Conservation (phyloP, 2,329 filamentous ascomycete species). For the Aphanoascus verrucosus region DNA sequence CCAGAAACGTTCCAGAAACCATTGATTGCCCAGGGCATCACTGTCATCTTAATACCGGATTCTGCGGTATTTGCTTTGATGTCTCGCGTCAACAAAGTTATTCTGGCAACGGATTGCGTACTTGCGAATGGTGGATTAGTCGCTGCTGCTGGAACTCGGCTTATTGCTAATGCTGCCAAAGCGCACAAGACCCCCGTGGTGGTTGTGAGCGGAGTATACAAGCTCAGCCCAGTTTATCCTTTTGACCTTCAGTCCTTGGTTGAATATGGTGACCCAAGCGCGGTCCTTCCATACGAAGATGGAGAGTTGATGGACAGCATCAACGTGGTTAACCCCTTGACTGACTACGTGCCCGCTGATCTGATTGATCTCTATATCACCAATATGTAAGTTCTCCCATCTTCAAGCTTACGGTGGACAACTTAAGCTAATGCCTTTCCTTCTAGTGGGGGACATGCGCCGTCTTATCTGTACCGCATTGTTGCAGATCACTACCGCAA, state of each 20-base stretch:
- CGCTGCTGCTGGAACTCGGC: slow-evolving; percentile 69
- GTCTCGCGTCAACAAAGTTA: slow-evolving; percentile 89
- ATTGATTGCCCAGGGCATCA: slow-evolving; percentile 64
- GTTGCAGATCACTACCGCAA: slow-evolving; percentile 55
- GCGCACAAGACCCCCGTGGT: slow-evolving; percentile 75
- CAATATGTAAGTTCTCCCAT: slow-evolving; percentile 52
- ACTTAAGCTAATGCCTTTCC: slow-evolving; percentile 16
- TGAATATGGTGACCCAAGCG: slow-evolving; percentile 74
- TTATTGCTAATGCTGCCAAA: slow-evolving; percentile 75
- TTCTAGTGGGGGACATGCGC: slow-evolving; percentile 49
- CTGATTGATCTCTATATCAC: slow-evolving; percentile 56
- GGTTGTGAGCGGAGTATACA: slow-evolving; percentile 83
- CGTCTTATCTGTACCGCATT: slow-evolving; percentile 54
- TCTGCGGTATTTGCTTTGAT: slow-evolving; percentile 85
- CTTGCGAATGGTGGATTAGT: slow-evolving; percentile 80
- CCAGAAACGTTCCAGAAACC: slow-evolving; percentile 59
- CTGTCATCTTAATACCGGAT: slow-evolving; percentile 73
- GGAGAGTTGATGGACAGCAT: slow-evolving; percentile 67
- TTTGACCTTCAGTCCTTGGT: slow-evolving; percentile 72
- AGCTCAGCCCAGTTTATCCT: slow-evolving; percentile 80
- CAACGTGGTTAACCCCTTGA: slow-evolving; percentile 66
- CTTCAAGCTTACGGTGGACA: not conserved
- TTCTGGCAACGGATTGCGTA: slow-evolving; percentile 77
- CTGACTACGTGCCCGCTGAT: slow-evolving; percentile 71
- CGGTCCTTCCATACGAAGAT: slow-evolving; percentile 66